Evolutionary conservation across 2,329 filamentous ascomycete genomes (phyloP).

Genomic region (Sarocladium oryzae): DNA sequence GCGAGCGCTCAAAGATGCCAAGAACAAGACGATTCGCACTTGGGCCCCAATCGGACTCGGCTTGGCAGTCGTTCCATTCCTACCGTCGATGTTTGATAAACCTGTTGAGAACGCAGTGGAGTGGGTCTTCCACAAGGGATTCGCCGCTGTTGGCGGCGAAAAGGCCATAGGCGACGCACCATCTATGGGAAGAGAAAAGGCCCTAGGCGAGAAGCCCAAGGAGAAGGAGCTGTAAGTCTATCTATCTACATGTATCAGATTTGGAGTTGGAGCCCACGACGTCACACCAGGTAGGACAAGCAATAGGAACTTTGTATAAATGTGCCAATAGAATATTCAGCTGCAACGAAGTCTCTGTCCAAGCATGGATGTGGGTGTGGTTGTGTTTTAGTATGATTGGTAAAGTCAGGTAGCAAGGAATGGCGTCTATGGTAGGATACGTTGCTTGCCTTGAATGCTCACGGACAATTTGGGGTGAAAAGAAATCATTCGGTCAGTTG

Average conservation of each 20-base stretch:
- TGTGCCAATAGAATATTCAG: too few relatives aligned
- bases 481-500: too few relatives aligned
- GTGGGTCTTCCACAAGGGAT: conserved; percentile 79
- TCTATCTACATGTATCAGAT: too few relatives aligned
- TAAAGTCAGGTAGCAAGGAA: too few relatives aligned
- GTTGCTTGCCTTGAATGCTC: too few relatives aligned
- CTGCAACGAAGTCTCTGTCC: too few relatives aligned
- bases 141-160: conserved; percentile 63
- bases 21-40: conserved; percentile 69
- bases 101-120: conserved; percentile 90
- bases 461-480: too few relatives aligned
- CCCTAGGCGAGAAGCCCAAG: conserved; percentile 35
- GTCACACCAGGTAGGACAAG: too few relatives aligned
- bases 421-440: too few relatives aligned
- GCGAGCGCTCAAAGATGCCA: conserved; percentile 72
- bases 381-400: too few relatives aligned
- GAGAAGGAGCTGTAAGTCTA: conserved; percentile 32
- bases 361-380: too few relatives aligned
- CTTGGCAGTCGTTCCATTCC: conserved; percentile 68
- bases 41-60: conserved; percentile 89
- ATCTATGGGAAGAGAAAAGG: conserved; percentile 41
- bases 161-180: conserved; percentile 49
- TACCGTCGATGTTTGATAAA: conserved; percentile 82
- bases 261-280: background rate
- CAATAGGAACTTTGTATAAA: too few relatives aligned